Percentiles rank a stretch among this genome's conserved stretches.
Conservation (phyloP, 176 grass and related monocot genomes). For the Cenchrus americanus region DNA sequence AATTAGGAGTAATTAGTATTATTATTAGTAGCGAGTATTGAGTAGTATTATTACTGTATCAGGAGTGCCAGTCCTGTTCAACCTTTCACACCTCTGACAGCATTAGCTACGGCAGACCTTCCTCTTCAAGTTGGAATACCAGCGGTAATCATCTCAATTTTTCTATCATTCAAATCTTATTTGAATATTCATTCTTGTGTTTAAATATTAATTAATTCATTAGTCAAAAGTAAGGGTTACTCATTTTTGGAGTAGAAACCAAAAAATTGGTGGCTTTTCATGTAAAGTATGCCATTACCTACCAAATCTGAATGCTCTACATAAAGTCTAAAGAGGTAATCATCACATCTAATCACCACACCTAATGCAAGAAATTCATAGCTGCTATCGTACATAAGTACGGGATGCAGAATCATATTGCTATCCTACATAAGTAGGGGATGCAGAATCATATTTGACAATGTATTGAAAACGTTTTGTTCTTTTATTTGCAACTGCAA, state of each 20-base stretch:
- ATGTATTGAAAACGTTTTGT: not conserved
- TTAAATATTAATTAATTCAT: conserved; percentile 26
- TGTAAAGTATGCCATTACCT: not conserved
- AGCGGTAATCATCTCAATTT: conserved; percentile 63
- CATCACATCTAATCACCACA: not conserved
- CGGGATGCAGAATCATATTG: not conserved
- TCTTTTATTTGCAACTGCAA: conserved; percentile 21
- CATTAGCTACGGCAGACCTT: conserved; percentile 94
- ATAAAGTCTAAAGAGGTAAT: conserved; percentile 17
- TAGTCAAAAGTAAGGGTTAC: conserved; percentile 1
- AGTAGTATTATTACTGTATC: no score
- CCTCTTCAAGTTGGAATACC: conserved; percentile 98
- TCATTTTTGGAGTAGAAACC: not conserved
- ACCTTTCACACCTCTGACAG: conserved; percentile 97
- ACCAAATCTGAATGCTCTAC: not conserved
- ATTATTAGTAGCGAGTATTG: no score
- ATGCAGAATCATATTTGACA: not conserved
- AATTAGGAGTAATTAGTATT: no score
- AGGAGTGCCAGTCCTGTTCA: no score
- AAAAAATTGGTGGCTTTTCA: not conserved
- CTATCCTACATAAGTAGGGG: no score
- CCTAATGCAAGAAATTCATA: not conserved
- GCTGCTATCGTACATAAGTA: not conserved
- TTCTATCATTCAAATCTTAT: conserved; percentile 21
- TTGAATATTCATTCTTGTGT: conserved; percentile 27